A percentile compares a stretch with the other conserved stretches of the same genome.
These are phyloP conservation scores for Abrus pulchellus DNA, from an alignment of 306 rosid genomes.

Conservation along the genomic window DNA sequence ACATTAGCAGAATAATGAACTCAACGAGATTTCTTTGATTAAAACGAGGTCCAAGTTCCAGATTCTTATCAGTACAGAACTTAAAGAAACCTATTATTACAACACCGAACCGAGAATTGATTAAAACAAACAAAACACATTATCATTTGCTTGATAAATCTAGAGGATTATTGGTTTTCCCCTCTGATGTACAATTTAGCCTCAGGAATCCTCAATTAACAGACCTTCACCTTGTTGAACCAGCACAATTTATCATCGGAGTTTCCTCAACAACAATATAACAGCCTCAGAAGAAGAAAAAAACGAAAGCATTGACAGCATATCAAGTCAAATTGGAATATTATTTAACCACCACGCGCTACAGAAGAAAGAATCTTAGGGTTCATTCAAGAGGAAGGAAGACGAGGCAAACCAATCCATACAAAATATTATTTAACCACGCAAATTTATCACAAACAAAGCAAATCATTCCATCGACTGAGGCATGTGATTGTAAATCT, in stretches of 20 bases:
- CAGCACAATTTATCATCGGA: too few relatives aligned
- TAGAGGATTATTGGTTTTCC: not conserved
- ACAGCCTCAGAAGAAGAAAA: not conserved
- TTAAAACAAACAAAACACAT: not conserved
- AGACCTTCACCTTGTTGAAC: too few relatives aligned
- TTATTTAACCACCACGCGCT: too few relatives aligned
- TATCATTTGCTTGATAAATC: not conserved
- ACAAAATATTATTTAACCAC: not conserved
- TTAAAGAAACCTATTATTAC: not conserved
- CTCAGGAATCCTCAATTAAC: not conserved
- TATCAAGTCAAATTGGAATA: not conserved
- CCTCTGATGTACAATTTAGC: not conserved
- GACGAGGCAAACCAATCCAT: too few relatives aligned
- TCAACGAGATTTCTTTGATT: not conserved
- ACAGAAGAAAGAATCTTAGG: too few relatives aligned
- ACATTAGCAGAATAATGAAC: not conserved
- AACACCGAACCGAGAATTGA: not conserved
- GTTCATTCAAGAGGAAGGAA: not conserved
- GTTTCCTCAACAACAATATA: not conserved
- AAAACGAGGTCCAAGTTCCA: slow-evolving; percentile 15
- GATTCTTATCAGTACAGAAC: not conserved
- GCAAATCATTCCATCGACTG: not conserved
- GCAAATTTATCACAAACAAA: not conserved
- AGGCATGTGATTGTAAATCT: not conserved
- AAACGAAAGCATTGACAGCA: not conserved